Percentiles rank a stretch among this genome's conserved stretches.
Evolutionary conservation across 192 early-diverging fungal genomes (phyloP).

Genomic region (Dissophora globulifera): DNA sequence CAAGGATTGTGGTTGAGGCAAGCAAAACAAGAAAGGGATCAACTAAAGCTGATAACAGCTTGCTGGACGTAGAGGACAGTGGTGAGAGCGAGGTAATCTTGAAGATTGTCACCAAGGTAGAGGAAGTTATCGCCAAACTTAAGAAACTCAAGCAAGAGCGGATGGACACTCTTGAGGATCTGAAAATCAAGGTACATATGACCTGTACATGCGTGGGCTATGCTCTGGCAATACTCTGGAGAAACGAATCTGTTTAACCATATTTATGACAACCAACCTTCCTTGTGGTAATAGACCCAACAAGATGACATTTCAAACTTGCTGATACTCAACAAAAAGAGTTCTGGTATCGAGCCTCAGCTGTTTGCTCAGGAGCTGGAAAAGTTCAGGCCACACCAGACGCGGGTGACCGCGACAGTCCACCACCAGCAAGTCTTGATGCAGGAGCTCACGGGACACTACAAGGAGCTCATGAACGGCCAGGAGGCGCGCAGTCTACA

Average conservation of each 20-base stretch:
- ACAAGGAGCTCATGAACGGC: slow-evolving; percentile 78
- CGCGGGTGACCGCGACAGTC: slow-evolving; percentile 77
- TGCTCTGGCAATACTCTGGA: too few relatives aligned
- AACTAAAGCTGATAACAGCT: slow-evolving; percentile 42
- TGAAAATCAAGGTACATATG: slow-evolving; percentile 74
- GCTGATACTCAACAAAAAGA: slow-evolving; percentile 77
- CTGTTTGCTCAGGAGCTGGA: slow-evolving; percentile 91
- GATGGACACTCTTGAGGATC: slow-evolving; percentile 71
- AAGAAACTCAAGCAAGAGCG: slow-evolving; percentile 77
- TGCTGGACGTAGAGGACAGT: slow-evolving; percentile 67
- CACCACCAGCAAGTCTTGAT: slow-evolving; percentile 80
- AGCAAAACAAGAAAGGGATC: slow-evolving; percentile 39
- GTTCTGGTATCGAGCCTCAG: slow-evolving; percentile 83
- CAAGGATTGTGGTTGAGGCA: slow-evolving; percentile 43
- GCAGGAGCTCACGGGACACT: slow-evolving; percentile 79
- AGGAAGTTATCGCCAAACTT: slow-evolving; percentile 70
- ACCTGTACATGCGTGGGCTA: too few relatives aligned
- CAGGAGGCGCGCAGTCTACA: slow-evolving; percentile 74
- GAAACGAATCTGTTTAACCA: too few relatives aligned
- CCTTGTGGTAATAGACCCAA: slow-evolving; percentile 58
- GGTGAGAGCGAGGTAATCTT: slow-evolving; percentile 53
- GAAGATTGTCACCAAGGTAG: slow-evolving; percentile 69
- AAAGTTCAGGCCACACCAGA: slow-evolving; percentile 86
- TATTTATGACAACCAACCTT: background rate
- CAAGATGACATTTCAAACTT: slow-evolving; percentile 91